phyloP scores from a whole-genome alignment of 148 eudicot species.

The Nepenthes gracilis region DNA sequence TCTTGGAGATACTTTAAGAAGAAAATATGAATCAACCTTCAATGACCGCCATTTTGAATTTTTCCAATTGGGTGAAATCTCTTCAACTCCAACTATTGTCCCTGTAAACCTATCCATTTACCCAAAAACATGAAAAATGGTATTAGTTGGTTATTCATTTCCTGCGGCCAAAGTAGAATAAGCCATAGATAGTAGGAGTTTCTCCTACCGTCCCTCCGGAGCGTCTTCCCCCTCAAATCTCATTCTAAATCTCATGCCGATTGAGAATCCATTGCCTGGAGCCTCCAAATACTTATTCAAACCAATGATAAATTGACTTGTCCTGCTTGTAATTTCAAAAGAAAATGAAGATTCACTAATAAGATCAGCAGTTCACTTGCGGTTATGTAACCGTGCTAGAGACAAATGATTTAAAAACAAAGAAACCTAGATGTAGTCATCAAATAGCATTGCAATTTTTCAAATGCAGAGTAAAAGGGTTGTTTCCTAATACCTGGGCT shows the following conservation, averaged over 20 bases:
- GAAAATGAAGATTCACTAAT: not conserved
- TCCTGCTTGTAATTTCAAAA: conserved; percentile 31
- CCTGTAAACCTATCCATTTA: conserved; percentile 63
- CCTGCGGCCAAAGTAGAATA: not conserved
- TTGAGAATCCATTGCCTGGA: conserved; percentile 33
- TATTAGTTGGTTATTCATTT: not conserved
- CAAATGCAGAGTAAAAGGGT: not conserved
- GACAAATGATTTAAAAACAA: not conserved
- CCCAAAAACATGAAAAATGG: not conserved
- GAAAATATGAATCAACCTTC: conserved; percentile 35
- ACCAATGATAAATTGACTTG: conserved; percentile 92
- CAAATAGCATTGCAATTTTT: not conserved
- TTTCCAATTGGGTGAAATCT: conserved; percentile 66
- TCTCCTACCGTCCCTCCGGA: conserved; percentile 71
- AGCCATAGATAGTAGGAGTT: not conserved
- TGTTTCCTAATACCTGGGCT: conserved; percentile 57
- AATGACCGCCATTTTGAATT: conserved; percentile 76
- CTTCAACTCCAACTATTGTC: conserved; percentile 76
- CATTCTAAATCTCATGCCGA: conserved; percentile 94
- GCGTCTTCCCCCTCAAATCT: conserved; percentile 92
- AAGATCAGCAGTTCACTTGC: not conserved
- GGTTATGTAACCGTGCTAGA: not conserved
- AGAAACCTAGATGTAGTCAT: not conserved
- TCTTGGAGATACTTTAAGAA: not conserved
- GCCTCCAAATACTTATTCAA: conserved; percentile 86